Conservation (phyloP, 2,329 filamentous ascomycete genomes). For the Pseudocercospora macadamiae region DNA sequence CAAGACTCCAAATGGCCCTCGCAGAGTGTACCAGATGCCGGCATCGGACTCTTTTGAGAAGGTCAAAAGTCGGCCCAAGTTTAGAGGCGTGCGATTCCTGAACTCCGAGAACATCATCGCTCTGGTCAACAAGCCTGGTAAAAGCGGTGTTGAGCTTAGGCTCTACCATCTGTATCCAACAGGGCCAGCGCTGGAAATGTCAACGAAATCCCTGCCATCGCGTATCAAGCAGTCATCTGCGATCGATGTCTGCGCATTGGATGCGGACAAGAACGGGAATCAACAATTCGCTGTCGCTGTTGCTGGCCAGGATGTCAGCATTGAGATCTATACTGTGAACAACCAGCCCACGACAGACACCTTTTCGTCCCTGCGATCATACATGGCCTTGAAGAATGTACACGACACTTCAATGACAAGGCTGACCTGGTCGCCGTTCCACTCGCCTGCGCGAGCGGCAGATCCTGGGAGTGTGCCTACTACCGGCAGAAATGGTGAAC, state of each 20-base stretch:
- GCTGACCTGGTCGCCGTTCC: constrained; percentile 50
- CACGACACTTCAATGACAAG: constrained; percentile 64
- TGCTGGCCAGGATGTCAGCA: constrained; percentile 76
- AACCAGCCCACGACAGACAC: constrained; percentile 58
- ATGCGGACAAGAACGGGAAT: constrained; percentile 60
- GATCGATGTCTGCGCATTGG: constrained; percentile 73
- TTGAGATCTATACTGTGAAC: constrained; percentile 77
- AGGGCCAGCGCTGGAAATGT: constrained; percentile 52
- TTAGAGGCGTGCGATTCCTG: constrained; percentile 60
- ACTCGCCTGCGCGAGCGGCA: constrained; percentile 41
- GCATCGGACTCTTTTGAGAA: constrained; percentile 33
- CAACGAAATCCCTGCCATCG: constrained; percentile 64
- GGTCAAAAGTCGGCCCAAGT: constrained; percentile 49
- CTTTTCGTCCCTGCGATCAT: constrained; percentile 53
- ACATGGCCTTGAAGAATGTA: constrained; percentile 58
- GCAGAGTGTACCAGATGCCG: constrained; percentile 49
- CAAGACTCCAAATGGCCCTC: constrained; percentile 46
- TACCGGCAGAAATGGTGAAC: constrained; percentile 28
- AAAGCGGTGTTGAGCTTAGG: constrained; percentile 58
- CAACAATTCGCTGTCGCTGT: constrained; percentile 81
- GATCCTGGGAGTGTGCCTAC: constrained; percentile 28
- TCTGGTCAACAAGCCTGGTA: constrained; percentile 58
- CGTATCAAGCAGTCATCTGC: constrained; percentile 74
- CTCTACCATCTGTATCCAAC: constrained; percentile 65
- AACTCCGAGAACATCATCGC: constrained; percentile 56